Percentiles rank a stretch among this genome's conserved stretches.
phyloP scores from a whole-genome alignment of 1,284 basidiomycete genomes.

The Pascua sp. region DNA sequence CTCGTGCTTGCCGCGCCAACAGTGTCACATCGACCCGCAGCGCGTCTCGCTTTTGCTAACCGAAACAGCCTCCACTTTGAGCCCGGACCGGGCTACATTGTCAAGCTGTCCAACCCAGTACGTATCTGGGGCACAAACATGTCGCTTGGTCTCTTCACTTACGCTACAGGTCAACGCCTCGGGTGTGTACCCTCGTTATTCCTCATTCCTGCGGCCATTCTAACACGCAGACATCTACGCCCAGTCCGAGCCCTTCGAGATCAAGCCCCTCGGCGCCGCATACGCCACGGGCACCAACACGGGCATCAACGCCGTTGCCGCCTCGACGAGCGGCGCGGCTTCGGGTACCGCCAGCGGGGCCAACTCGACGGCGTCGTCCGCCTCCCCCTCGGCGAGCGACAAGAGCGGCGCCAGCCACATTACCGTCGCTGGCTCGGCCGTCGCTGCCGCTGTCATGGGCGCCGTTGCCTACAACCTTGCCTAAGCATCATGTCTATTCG shows the following conservation, averaged over 20 bases:
- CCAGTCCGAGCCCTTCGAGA: slow-evolving; percentile 61
- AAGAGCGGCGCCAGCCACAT: background rate
- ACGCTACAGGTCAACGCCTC: slow-evolving; percentile 51
- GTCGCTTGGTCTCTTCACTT: no score
- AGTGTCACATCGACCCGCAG: no score
- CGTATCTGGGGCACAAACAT: no score
- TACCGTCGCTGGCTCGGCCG: background rate
- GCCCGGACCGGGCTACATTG: slow-evolving; percentile 53
- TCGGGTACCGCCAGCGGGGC: slow-evolving; percentile 5
- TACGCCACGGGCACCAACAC: slow-evolving; percentile 54
- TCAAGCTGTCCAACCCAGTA: slow-evolving; percentile 59
- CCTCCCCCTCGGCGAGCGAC: background rate
- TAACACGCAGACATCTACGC: slow-evolving; percentile 58
- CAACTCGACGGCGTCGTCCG: background rate
- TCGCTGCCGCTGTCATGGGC: slow-evolving; percentile 10
- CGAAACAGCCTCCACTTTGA: slow-evolving; percentile 2
- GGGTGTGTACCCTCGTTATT: slow-evolving; percentile 49
- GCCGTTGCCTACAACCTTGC: slow-evolving; percentile 9
- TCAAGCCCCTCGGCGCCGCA: slow-evolving; percentile 60
- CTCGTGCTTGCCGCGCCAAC: no score
- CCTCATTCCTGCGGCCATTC: background rate
- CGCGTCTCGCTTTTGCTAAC: background rate
- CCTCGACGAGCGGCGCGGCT: background rate
- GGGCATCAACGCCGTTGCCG: background rate
- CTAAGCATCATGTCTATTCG: background rate